phyloP scores from a whole-genome alignment of 2,329 filamentous ascomycete genomes.

The Xylariales sp. region DNA sequence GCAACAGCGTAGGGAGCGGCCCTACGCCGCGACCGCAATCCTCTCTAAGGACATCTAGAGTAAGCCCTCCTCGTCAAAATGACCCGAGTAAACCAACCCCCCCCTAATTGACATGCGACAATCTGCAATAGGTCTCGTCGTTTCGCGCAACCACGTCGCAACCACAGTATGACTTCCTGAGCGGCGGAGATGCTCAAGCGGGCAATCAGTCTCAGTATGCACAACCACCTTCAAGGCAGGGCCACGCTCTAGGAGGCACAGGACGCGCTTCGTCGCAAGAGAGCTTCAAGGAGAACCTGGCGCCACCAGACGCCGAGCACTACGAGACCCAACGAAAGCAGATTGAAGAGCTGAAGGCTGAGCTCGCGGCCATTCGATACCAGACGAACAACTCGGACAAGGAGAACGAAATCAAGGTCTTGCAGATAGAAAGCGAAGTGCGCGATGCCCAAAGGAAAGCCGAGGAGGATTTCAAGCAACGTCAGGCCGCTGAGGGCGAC shows the following conservation, averaged over 20 bases:
- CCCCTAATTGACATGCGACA: constrained; percentile 2
- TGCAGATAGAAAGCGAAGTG: constrained; percentile 80
- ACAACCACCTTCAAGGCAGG: constrained; percentile 36
- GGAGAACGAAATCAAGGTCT: constrained; percentile 73
- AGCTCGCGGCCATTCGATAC: constrained; percentile 84
- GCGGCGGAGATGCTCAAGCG: constrained; percentile 44
- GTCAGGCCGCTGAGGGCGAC: constrained; percentile 55
- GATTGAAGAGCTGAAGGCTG: constrained; percentile 79
- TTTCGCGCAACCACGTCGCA: constrained; percentile 46
- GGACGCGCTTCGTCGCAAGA: constrained; percentile 47
- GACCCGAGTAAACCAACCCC: constrained; percentile 3
- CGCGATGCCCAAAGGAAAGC: constrained; percentile 74
- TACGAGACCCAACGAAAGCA: constrained; percentile 53
- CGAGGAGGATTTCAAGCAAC: constrained; percentile 77
- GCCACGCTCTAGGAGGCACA: constrained; percentile 30
- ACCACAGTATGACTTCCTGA: constrained; percentile 56
- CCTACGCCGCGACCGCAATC: constrained; percentile 15
- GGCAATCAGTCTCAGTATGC: constrained; percentile 16
- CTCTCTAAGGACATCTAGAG: constrained; percentile 19
- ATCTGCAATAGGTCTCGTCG: constrained; percentile 32
- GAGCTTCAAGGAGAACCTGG: constrained; percentile 56
- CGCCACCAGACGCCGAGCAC: constrained; percentile 53
- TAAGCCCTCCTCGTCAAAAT: constrained; percentile 13
- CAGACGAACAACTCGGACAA: constrained; percentile 83
- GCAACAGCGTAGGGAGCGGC: constrained; percentile 20